Evolutionary conservation across 768 basidiomycete genomes (phyloP), one percentile per base, ranked within the genome.

Genomic region (Rhodotorula graminis): DNA sequence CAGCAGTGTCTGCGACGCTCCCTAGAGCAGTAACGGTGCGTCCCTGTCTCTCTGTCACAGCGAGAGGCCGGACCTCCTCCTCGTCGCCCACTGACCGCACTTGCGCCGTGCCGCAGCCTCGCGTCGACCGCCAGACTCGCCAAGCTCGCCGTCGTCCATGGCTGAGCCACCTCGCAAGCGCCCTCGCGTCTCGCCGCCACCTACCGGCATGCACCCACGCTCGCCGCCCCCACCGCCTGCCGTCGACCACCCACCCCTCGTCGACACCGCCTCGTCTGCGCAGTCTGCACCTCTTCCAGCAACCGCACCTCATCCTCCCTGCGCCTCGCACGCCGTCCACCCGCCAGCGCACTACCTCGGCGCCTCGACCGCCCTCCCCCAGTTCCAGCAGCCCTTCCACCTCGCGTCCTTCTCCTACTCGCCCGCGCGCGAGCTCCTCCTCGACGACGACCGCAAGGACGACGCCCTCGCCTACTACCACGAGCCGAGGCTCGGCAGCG

Each of bases 401-500:
- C 66, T 79, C 50, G 67, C 75, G 4, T 73, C 77, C 12, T 79
- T 79, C 73, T 75, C 75, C 31, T 79, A 79, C 65, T 75, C 67
- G n/a, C 70, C 73, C 3, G 57, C 59, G n/a, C 67, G 78, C 56
- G 70, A 78, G 44, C 69, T 79, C 42, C 64, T 79, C 14, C 57
- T 75, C 23, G 66, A 69, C 40, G 11, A 31, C 6, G 53, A 29
- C 21, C n/a, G 52, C 9, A 66, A 52, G 50, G 74, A 79, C 52
- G 63, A 64, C 4, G 70, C 75, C 18, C 31, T 79, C 5, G 61
- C 66, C 18, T 56, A 65, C 25, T 77, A 79, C 60, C 42, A 50
- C 23, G 70, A 75, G 47, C 76, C 76, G 15, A 21, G 46, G 25
- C 25, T 72, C 40, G 77, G 75, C 1, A 44, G 58, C 16, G 85